phyloP scores from a whole-genome alignment of 176 grass and related monocot species.

The Zoysia japonica region DNA sequence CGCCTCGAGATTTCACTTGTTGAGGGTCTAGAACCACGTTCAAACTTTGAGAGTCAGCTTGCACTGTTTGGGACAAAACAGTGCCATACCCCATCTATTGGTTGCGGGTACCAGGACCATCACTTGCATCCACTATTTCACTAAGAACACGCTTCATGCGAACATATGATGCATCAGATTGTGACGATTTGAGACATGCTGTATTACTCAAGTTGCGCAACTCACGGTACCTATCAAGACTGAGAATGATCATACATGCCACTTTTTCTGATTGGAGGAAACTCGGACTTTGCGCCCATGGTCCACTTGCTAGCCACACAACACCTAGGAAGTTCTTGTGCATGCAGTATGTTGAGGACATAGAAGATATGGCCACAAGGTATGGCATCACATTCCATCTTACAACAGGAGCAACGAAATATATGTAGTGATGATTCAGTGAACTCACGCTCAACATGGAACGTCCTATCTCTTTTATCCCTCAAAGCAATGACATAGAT shows the following conservation, averaged over 20 bases:
- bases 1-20: too few relatives aligned
- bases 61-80: not conserved
- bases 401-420: not conserved
- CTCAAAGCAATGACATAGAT: not conserved
- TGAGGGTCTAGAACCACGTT: too few relatives aligned
- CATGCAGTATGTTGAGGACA: too few relatives aligned
- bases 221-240: conserved; percentile 1
- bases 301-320: not conserved
- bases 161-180: too few relatives aligned
- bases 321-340: too few relatives aligned
- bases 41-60: not conserved
- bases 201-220: not conserved
- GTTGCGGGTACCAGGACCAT: not conserved
- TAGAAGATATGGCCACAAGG: not conserved
- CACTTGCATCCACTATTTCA: not conserved
- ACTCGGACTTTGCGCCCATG: not conserved
- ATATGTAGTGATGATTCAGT: too few relatives aligned
- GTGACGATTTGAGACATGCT: conserved; percentile 1
- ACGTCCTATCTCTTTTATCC: not conserved
- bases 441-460: not conserved
- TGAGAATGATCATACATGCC: not conserved
- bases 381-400: conserved; percentile 6
- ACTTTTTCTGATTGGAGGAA: not conserved
- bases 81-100: not conserved
- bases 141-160: too few relatives aligned